Evolutionary conservation across 768 basidiomycete genomes (phyloP), one percentile per base, ranked within the genome.

Genomic region (Leccinum barrowsii): DNA sequence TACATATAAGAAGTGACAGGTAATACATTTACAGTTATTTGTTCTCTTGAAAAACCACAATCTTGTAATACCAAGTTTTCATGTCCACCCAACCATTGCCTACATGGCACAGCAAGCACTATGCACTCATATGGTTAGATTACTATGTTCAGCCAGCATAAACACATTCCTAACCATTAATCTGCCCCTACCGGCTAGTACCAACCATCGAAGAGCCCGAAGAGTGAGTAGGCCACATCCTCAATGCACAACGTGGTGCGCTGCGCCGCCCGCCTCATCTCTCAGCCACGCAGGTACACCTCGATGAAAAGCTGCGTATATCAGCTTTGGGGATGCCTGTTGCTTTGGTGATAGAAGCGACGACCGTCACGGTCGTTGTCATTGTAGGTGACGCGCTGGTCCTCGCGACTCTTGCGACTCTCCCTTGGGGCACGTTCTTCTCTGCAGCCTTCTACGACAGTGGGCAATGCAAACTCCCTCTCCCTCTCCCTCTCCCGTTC

Each of bases 191-290:
- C 26, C 8, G 26, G 26, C 26, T 7, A 7, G 26, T 26, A 35
- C 13, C 13, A 15, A 35, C 50, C 51, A 62, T 69, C 63, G 42
- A 69, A 61, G n/a, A 69, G 59, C 5, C 63, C 68, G 12, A 70
- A 55, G 8, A 68, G 63, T 17, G 65, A 67, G 50, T 69, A 69
- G 0, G 67, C 67, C 42, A 50, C 52, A 59, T 68, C 67, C 48
- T 68, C 68, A 19, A 56, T 58, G 13, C 65, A 63, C 30, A 63
- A 57, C 4, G 68, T 63, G 37, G 47, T 47, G 17, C 67, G 68
- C 21, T 65, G 58, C 13, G 67, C 67, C 8, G 61, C 63, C 67
- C 67, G 69, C 22, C 55, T 52, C 67, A 68, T 68, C 59, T 70
- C 55, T 68, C 68, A 2, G 59, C 49, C 10, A 69, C 30, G 51